These are phyloP conservation scores for Hypoxylon sp. DNA, from an alignment of 2,329 filamentous ascomycete species.

Conservation along the genomic window DNA sequence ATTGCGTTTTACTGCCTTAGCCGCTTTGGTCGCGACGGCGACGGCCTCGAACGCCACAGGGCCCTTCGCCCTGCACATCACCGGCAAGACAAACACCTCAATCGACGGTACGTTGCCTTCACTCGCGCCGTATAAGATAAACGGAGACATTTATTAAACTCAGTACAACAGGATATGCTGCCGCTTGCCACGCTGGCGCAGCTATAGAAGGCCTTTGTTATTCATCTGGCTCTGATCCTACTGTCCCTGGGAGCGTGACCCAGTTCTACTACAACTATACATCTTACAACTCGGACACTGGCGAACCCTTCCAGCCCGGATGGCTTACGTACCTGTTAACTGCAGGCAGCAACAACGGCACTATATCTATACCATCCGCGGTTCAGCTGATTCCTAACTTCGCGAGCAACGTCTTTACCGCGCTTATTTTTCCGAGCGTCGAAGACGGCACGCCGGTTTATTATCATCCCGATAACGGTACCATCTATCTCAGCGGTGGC, in stretches of 20 bases:
- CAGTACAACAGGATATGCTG: conserved; percentile 41
- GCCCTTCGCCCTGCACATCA: conserved; percentile 45
- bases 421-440: conserved; percentile 41
- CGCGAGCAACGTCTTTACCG: conserved; percentile 46
- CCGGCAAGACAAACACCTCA: conserved; percentile 43
- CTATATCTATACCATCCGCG: conserved; percentile 27
- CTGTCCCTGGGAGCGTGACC: conserved; percentile 19
- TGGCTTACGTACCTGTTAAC: conserved; percentile 42
- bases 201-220: conserved; percentile 49
- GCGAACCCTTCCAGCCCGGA: conserved; percentile 41
- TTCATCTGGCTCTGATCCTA: conserved; percentile 26
- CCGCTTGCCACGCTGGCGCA: conserved; percentile 47
- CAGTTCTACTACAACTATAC: conserved; percentile 50
- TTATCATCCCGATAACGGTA: conserved; percentile 41
- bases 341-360: conserved; percentile 28
- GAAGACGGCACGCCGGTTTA: conserved; percentile 30
- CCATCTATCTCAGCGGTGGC: conserved; percentile 43
- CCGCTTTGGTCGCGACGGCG: conserved; percentile 39
- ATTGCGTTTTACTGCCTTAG: conserved; percentile 25
- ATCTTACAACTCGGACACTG: conserved; percentile 37
- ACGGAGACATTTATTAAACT: conserved; percentile 3
- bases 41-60: conserved; percentile 45
- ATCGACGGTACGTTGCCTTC: conserved; percentile 43
- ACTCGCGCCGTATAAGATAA: neutral
- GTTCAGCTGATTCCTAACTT: conserved; percentile 36